phyloP scores from a whole-genome alignment of 148 eudicot genomes.

The Nepenthes mirabilis region DNA sequence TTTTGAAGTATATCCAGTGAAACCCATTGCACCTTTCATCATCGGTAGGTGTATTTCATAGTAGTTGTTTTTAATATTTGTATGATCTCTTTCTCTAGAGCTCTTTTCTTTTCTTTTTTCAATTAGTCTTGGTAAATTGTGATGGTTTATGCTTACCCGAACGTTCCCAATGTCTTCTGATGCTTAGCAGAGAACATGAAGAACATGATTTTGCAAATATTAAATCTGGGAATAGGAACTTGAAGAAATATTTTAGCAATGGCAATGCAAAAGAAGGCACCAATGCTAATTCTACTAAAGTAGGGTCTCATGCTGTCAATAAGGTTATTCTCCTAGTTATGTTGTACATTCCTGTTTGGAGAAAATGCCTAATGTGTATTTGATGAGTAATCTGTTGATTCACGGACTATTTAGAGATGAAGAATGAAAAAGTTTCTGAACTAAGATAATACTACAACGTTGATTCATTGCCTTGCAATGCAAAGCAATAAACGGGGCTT shows the following conservation, averaged over 20 bases:
- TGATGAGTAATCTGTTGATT: background rate
- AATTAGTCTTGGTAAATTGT: slow-evolving; percentile 1
- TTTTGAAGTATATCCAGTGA: slow-evolving; percentile 1
- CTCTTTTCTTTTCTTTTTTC: background rate
- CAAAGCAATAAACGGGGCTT: no score
- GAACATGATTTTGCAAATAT: slow-evolving; percentile 27
- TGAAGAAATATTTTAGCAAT: slow-evolving; percentile 48
- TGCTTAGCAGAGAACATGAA: slow-evolving; percentile 41
- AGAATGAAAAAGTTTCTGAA: no score
- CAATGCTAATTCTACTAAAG: slow-evolving; percentile 37
- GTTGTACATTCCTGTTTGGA: background rate
- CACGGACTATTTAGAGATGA: no score
- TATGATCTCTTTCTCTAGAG: background rate
- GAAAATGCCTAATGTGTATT: background rate
- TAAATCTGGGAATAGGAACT: slow-evolving; percentile 36
- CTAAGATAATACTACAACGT: no score
- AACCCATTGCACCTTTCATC: slow-evolving; percentile 9
- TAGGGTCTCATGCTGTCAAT: slow-evolving; percentile 26
- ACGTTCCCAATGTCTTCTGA: slow-evolving; percentile 4
- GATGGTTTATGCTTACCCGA: no score
- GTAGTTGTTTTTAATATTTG: background rate
- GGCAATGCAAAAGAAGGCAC: slow-evolving; percentile 36
- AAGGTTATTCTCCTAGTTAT: background rate
- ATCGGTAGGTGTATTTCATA: no score
- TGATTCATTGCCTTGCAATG: background rate